phyloP scores from a whole-genome alignment of 1,139 yeast genomes.

The Blastobotrys petasosporus region DNA sequence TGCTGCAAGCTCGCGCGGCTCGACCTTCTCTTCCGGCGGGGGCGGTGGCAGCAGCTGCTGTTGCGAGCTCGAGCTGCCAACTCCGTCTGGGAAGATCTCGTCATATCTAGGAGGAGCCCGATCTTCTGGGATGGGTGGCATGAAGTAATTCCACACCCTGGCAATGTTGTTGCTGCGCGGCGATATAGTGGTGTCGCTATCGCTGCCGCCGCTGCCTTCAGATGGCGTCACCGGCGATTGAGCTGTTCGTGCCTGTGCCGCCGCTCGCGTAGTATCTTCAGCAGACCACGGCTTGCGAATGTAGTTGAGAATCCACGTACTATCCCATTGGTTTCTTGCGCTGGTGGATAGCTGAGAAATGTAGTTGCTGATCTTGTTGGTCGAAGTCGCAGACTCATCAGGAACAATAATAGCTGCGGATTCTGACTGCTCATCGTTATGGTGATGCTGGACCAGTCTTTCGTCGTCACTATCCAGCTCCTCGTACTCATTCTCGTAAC shows the following conservation, averaged over 20 bases:
- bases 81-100: constrained; percentile 63
- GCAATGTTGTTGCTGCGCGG: constrained; percentile 14
- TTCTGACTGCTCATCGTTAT: constrained; percentile 6
- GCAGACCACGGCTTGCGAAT: constrained; percentile 14
- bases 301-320: constrained; percentile 24
- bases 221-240: constrained; percentile 2
- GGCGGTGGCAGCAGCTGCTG: constrained; percentile 36
- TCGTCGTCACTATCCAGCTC: constrained; percentile 14
- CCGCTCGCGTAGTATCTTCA: constrained; percentile 1
- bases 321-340: constrained; percentile 25
- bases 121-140: constrained; percentile 14
- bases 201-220: constrained; percentile 13
- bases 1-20: constrained; percentile 8
- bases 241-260: neutral
- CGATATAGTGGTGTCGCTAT: constrained; percentile 21
- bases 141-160: constrained; percentile 23
- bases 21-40: constrained; percentile 7
- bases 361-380: constrained; percentile 24
- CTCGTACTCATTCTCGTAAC: constrained; percentile 29
- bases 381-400: constrained; percentile 15
- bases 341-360: constrained; percentile 22
- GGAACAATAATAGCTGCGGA: neutral
- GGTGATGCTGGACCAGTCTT: constrained; percentile 6
- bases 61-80: neutral
- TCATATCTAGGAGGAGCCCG: constrained; percentile 59